Evolutionary conservation across 2,329 filamentous ascomycete genomes (phyloP), one percentile per base, ranked within the genome.

Genomic region (Teratosphaeria nubilosa): DNA sequence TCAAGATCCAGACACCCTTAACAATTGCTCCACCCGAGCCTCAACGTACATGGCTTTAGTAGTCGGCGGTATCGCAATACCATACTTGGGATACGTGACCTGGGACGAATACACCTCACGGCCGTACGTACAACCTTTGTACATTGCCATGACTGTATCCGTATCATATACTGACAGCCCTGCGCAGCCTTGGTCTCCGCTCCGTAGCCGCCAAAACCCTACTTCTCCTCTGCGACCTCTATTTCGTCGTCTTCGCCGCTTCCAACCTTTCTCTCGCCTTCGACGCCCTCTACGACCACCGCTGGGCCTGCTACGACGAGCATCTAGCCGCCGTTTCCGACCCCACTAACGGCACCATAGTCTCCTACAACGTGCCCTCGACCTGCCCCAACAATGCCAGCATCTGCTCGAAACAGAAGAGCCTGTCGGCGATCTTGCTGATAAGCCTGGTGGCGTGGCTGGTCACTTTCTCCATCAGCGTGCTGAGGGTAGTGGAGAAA

Each of bases 231-330:
- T 82, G 96, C 58, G 94, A 99, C 74, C 80, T 99, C 3, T 86
- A 96, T 68, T 99, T 99, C 72, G 96, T 99, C 68, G 91, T 97
- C 50, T 96, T 99, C 76, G 92, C 96, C 73, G 91, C 91, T 3
- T 91, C 91, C 55, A 97, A 96, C 74, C 82, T 95, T 27, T 88
- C 90, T 48, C 78, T 99, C 63, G 91, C 92, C 1, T 96, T 96
- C 71, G 88, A 90, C 70, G 87, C 90, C 9, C 77, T 96, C 56
- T 86, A 79, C 5, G 82, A 86, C 65, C 76, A 79, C 31, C 77
- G 79, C 48, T 86, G 84, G 70, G 76, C 76, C 7, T 80, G 77
- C 64, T 71, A 65, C 56, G 66, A 69, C 54, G 64, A 65, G 31
- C 34, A 55, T 22, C 61, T 58, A 24, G 58, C 60, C 14, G 32